Evolutionary conservation across 2,329 filamentous ascomycete species (phyloP).

Genomic region (Cadophora gregata): DNA sequence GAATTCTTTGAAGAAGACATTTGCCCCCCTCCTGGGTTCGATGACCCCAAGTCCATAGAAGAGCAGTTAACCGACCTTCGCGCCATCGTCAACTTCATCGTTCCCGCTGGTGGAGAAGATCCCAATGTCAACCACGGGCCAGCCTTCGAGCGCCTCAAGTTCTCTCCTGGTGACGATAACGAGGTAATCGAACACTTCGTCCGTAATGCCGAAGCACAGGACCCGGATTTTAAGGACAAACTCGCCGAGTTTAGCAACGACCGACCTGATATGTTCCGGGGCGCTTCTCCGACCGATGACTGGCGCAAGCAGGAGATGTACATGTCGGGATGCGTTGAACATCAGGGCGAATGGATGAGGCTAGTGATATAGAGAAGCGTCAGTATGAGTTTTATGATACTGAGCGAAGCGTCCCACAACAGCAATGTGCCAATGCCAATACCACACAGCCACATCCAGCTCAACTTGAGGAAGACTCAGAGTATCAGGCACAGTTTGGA

Average conservation of each 20-base stretch:
- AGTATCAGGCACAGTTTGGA: background rate
- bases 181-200: slow-evolving; percentile 7
- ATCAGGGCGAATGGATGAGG: slow-evolving; percentile 1
- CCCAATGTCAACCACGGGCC: background rate
- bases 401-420: too few relatives aligned
- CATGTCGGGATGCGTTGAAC: background rate
- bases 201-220: background rate
- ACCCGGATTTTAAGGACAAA: background rate
- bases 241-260: background rate
- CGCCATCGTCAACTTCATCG: slow-evolving; percentile 6
- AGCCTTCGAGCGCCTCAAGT: background rate
- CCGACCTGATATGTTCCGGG: background rate
- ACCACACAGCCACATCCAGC: background rate
- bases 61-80: background rate
- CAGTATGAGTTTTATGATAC: background rate
- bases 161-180: background rate
- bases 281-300: background rate
- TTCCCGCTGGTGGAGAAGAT: background rate
- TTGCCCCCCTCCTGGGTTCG: background rate
- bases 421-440: too few relatives aligned
- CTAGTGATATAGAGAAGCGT: background rate
- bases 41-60: background rate
- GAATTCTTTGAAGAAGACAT: background rate
- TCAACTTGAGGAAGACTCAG: slow-evolving; percentile 3
- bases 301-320: slow-evolving; percentile 3